These are phyloP conservation scores for Aspergillus carlsbadensis DNA, from an alignment of 495 filamentous ascomycete genomes.

Conservation along the genomic window DNA sequence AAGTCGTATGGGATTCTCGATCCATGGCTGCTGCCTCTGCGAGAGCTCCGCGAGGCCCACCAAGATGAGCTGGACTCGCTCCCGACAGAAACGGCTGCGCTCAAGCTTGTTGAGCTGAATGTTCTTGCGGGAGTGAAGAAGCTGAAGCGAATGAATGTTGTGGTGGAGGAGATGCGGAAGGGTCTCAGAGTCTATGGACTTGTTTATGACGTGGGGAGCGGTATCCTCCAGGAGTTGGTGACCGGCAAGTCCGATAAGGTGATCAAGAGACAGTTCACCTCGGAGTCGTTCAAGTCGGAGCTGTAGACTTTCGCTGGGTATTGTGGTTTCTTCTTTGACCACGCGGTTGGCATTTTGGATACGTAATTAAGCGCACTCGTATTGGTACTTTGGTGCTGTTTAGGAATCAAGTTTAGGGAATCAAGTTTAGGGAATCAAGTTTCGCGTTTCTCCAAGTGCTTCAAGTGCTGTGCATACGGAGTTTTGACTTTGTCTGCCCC, in stretches of 20 bases:
- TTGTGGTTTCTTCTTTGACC: too few species aligned
- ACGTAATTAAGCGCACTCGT: too few species aligned
- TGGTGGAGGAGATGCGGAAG: slow-evolving; percentile 64
- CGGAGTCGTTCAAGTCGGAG: slow-evolving; percentile 35
- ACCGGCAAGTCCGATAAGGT: slow-evolving; percentile 38
- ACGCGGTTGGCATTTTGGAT: too few species aligned
- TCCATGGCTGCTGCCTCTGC: slow-evolving; percentile 75
- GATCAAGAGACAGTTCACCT: slow-evolving; percentile 38
- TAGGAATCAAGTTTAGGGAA: too few species aligned
- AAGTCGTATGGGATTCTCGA: slow-evolving; percentile 74
- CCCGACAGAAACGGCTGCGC: slow-evolving; percentile 41
- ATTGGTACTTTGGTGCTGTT: too few species aligned
- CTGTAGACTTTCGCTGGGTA: slow-evolving; percentile 9
- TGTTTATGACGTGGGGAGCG: slow-evolving; percentile 65
- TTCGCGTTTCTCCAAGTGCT: too few species aligned
- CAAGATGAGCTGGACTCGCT: slow-evolving; percentile 47
- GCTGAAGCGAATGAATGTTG: slow-evolving; percentile 58
- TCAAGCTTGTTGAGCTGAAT: slow-evolving; percentile 66
- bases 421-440: too few species aligned
- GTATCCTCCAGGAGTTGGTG: slow-evolving; percentile 59
- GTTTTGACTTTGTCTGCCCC: too few species aligned
- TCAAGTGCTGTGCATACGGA: too few species aligned
- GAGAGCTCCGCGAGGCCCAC: slow-evolving; percentile 58
- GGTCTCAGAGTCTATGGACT: slow-evolving; percentile 72
- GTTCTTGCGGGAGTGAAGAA: slow-evolving; percentile 64